Conservation (phyloP, 1,284 basidiomycete species). For the Rhodotorula sp. region DNA sequence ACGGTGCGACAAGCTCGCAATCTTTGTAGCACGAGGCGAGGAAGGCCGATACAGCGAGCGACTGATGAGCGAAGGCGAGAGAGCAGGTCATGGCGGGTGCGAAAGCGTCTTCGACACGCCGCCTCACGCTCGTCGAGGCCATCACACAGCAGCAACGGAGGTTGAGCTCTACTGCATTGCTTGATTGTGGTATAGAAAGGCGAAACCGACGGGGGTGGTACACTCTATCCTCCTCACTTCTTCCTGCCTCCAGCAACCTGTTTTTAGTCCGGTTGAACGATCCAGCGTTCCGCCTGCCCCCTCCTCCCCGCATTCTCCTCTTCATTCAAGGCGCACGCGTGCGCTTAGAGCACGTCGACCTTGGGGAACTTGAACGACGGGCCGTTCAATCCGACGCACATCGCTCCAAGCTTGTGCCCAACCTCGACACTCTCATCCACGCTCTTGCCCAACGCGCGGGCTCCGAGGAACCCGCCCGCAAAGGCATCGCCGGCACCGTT, state of each 20-base stretch:
- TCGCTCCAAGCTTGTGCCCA: slow-evolving; percentile 84
- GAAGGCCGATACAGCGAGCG: no score
- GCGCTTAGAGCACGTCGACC: slow-evolving; percentile 60
- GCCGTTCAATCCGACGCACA: slow-evolving; percentile 80
- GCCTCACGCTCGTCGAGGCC: no score
- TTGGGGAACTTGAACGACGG: slow-evolving; percentile 60
- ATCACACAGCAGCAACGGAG: slow-evolving; percentile 1
- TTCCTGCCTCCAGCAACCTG: not conserved
- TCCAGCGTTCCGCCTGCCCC: slow-evolving; percentile 14
- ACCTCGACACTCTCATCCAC: slow-evolving; percentile 75
- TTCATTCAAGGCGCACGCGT: no score
- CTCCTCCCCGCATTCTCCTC: no score
- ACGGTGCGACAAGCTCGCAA: no score
- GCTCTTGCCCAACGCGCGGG: slow-evolving; percentile 73
- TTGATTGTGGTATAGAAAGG: not conserved
- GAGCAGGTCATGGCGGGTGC: no score
- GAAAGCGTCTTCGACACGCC: no score
- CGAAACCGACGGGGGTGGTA: not conserved
- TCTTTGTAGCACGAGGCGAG: no score
- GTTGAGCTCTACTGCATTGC: slow-evolving; percentile 26
- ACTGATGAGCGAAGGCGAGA: no score
- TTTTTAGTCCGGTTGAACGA: slow-evolving; percentile 22
- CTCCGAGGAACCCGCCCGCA: slow-evolving; percentile 94
- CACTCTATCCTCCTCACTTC: not conserved
- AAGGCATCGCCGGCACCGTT: slow-evolving; percentile 99